Conservation (phyloP, 2,329 filamentous ascomycete genomes). For the Hypoxylon sp. region DNA sequence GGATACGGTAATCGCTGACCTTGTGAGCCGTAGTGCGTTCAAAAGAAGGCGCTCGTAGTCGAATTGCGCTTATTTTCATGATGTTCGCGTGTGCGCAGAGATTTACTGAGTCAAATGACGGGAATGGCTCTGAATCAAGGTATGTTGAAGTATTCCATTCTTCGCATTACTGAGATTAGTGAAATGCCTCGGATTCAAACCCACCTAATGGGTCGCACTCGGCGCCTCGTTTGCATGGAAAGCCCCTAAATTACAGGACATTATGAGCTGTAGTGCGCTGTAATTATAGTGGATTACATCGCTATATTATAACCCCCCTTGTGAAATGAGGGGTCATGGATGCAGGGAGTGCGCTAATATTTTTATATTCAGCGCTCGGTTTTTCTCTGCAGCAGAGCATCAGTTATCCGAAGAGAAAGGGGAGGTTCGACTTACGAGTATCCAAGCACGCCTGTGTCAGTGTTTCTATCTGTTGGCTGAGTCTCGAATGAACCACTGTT, state of each 20-base stretch:
- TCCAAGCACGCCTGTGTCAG: constrained; percentile 56
- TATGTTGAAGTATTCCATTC: constrained; percentile 31
- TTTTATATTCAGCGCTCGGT: constrained; percentile 29
- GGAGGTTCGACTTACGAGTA: constrained; percentile 50
- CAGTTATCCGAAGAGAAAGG: constrained; percentile 50
- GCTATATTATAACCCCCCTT: neutral
- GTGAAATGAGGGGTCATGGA: too few species aligned
- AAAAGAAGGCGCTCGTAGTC: constrained; percentile 58
- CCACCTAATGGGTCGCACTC: too few species aligned
- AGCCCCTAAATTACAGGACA: neutral
- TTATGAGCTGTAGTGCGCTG: neutral
- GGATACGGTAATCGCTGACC: neutral
- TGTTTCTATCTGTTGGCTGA: constrained; percentile 62
- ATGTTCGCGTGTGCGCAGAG: constrained; percentile 66
- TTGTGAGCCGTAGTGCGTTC: constrained; percentile 50
- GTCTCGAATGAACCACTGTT: constrained; percentile 64
- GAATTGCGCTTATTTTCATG: constrained; percentile 57
- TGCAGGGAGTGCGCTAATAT: constrained; percentile 1
- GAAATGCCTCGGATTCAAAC: too few species aligned
- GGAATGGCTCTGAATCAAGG: constrained; percentile 50
- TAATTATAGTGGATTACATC: neutral
- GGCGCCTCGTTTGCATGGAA: neutral
- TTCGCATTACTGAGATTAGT: too few species aligned
- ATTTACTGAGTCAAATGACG: constrained; percentile 57
- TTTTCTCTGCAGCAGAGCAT: constrained; percentile 47